These are phyloP conservation scores for Cucumis hystrix DNA, from an alignment of 306 rosid species.

Conservation along the genomic window DNA sequence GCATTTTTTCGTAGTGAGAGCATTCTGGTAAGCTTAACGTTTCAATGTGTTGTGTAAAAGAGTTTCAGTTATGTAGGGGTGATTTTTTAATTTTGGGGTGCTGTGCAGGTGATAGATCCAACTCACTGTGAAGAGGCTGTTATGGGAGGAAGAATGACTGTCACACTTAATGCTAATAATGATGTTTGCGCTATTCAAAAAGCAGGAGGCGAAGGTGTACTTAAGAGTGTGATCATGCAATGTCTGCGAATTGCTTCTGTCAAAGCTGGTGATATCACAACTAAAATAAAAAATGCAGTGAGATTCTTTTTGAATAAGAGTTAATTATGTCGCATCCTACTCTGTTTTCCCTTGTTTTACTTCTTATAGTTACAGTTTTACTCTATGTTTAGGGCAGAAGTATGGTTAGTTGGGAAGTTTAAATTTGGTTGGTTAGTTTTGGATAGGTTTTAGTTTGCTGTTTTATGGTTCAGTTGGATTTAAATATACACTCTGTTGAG, in stretches of 20 bases:
- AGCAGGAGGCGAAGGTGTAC: conserved; percentile 74
- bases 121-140: conserved; percentile 78
- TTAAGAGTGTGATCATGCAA: conserved; percentile 50
- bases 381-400: no score
- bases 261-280: conserved; percentile 67
- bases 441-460: no score
- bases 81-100: conserved; percentile 7
- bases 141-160: conserved; percentile 89
- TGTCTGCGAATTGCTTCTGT: conserved; percentile 77
- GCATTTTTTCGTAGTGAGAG: conserved; percentile 63
- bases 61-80: not conserved
- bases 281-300: conserved; percentile 65
- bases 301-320: conserved; percentile 17
- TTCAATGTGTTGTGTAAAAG: conserved; percentile 1
- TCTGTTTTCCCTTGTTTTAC: not conserved
- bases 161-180: conserved; percentile 65
- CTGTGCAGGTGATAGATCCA: conserved; percentile 70
- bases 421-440: no score
- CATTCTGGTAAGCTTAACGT: conserved; percentile 33
- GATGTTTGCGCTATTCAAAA: conserved; percentile 91
- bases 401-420: no score
- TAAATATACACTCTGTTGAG: no score
- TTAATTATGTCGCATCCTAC: not conserved
- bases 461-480: no score
- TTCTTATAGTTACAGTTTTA: no score